Base-by-base conservation (phyloP, 768 basidiomycete genomes). In the Tylopilus rubrobrunneus region DNA sequence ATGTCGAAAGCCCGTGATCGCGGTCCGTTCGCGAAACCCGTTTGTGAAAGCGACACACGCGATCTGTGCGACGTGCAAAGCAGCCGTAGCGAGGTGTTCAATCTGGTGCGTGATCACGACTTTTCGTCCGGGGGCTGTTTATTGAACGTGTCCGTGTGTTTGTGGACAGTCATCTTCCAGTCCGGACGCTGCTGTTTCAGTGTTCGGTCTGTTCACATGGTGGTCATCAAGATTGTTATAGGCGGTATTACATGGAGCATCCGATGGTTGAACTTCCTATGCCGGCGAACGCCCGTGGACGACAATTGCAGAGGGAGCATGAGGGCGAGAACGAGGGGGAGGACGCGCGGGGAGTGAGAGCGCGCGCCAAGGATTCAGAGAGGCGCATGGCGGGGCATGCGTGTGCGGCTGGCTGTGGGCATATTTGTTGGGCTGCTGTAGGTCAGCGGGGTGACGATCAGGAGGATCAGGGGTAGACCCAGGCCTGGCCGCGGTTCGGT, bases 341-440 rank as follows among this genome's bases (percentile, higher is more conserved):
- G n/a, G 62, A 59, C 5, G 52, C 48, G 8, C 42, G 48, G 21
- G 37, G 57, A 42, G 17, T 17, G 34, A 7, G 9, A 50, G n/a
- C 43, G 31, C 42, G 31, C 6, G 15, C 8, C 29, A 31, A 31
- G 34, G 14, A 34, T 11, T 33, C 52, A 34, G 61, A 63, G 21
- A 51, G 55, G 23, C 48, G 44, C 8, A 45, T 71, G 45, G 51
- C 60, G 12, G 88, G 84, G 4, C 84, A 87, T 64, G 78, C 76
- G 0, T 92, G 90, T 69, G 86, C 87, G 14, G 80, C 87, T 41
- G 90, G 89, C 5, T 92, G 89, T 69, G 89, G 90, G 0, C 90
- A 92, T 71, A 79, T 78, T 59, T 92, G 89, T 60, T 91, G 88
- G 88, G 80, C 79, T 15, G 74, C 76, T n/a, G 45, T 68, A 19